phyloP scores from a whole-genome alignment of 2,329 filamentous ascomycete species.

The Fusarium pseudograminearum region DNA sequence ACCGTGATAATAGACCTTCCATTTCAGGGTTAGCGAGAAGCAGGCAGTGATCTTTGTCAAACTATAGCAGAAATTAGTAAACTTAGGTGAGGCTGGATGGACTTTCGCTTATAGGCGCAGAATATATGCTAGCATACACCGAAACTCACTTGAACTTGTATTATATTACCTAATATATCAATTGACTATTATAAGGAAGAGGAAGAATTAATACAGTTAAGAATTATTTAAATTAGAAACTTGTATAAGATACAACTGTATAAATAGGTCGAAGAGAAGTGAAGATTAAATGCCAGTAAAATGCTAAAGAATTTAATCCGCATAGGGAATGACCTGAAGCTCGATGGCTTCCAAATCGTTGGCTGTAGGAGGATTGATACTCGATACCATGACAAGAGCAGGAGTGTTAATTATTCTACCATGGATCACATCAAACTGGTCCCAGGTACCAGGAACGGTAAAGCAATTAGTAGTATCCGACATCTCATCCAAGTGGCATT shows the following conservation, averaged over 20 bases:
- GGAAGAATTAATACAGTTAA: no score
- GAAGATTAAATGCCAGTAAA: background rate
- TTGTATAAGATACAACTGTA: background rate
- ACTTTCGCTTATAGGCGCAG: no score
- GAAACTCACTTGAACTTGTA: no score
- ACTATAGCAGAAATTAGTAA: no score
- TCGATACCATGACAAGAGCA: background rate
- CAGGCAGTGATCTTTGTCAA: no score
- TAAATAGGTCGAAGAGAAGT: background rate
- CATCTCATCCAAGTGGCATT: background rate
- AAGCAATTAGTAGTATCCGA: background rate
- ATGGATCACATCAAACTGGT: background rate
- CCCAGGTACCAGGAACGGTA: background rate
- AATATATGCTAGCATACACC: no score
- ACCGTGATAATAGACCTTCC: no score
- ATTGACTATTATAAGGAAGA: no score
- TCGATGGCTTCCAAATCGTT: background rate
- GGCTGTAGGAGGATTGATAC: background rate
- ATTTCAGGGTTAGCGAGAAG: no score
- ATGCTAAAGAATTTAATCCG: background rate
- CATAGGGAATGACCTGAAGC: background rate
- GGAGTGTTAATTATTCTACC: background rate
- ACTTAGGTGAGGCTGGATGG: no score
- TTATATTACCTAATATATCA: no score
- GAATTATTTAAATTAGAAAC: no score